A percentile compares a stretch with the other conserved stretches of the same genome.
Evolutionary conservation across 2,329 filamentous ascomycete species (phyloP).

Genomic region (Aureobasidium uvarum): DNA sequence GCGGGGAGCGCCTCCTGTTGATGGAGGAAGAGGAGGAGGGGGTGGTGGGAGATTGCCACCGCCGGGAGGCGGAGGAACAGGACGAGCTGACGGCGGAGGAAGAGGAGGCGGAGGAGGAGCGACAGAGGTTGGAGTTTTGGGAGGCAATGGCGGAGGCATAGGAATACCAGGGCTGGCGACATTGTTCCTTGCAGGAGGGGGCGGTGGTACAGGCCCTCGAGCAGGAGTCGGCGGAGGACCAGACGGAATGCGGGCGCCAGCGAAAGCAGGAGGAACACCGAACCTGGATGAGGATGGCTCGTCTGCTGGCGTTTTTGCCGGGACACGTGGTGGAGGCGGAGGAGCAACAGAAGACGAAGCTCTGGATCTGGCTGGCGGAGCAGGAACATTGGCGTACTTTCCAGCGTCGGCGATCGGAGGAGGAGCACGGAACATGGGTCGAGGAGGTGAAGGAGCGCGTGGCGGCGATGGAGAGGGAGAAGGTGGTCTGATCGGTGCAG

Average conservation of each 20-base stretch:
- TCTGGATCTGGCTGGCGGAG: conserved; percentile 58
- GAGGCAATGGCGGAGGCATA: conserved; percentile 45
- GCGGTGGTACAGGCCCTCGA: conserved; percentile 33
- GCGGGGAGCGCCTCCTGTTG: conserved; percentile 43
- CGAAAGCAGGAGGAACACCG: conserved; percentile 76
- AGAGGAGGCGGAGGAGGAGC: conserved; percentile 45
- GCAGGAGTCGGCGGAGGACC: conserved; percentile 57
- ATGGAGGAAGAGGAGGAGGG: conserved; percentile 44
- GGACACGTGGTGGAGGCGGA: conserved; percentile 44
- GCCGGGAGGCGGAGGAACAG: conserved; percentile 39
- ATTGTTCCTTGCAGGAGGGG: conserved; percentile 33
- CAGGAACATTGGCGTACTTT: conserved; percentile 63
- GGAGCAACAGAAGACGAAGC: conserved; percentile 36
- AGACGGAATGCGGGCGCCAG: conserved; percentile 58
- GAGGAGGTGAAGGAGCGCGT: conserved; percentile 67
- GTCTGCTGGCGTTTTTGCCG: conserved; percentile 58
- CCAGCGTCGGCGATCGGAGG: conserved; percentile 88
- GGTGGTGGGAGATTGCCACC: conserved; percentile 41
- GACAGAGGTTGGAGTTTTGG: conserved; percentile 36
- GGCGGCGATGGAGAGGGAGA: conserved; percentile 63
- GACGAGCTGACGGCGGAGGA: conserved; percentile 38
- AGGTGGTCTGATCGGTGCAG: conserved; percentile 46
- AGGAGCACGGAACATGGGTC: conserved; percentile 75
- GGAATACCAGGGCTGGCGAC: conserved; percentile 38
- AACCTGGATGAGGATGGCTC: conserved; percentile 63